phyloP scores from a whole-genome alignment of 768 basidiomycete genomes.

The Harrya chromipes region DNA sequence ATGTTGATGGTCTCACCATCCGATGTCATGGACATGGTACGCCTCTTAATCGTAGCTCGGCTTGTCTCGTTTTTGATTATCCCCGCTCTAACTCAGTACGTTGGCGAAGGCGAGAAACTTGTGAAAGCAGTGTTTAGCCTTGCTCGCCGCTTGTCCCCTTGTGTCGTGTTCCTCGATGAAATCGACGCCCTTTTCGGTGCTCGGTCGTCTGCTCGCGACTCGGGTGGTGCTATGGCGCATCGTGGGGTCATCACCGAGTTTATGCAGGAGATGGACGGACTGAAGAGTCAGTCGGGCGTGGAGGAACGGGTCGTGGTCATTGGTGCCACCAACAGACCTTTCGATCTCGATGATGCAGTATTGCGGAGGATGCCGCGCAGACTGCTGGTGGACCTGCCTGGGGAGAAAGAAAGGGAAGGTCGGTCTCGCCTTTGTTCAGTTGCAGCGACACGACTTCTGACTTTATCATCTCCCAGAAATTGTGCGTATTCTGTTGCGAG shows the following conservation, averaged over 20 bases:
- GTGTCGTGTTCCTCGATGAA: slow-evolving; percentile 93
- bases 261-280: slow-evolving; percentile 96
- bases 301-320: slow-evolving; percentile 87
- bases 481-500: slow-evolving; percentile 79
- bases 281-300: slow-evolving; percentile 53
- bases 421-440: slow-evolving; percentile 16
- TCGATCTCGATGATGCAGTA: slow-evolving; percentile 90
- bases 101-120: slow-evolving; percentile 86
- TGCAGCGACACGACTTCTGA: slow-evolving; percentile 2
- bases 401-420: slow-evolving; percentile 84
- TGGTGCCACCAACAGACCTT: slow-evolving; percentile 91
- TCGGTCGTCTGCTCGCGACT: slow-evolving; percentile 70
- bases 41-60: slow-evolving; percentile 14
- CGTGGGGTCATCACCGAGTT: slow-evolving; percentile 88
- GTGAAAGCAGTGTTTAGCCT: slow-evolving; percentile 87
- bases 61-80: not conserved
- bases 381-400: slow-evolving; percentile 85
- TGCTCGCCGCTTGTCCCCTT: slow-evolving; percentile 82
- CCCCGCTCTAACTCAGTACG: slow-evolving; percentile 50
- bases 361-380: slow-evolving; percentile 84
- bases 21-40: slow-evolving; percentile 94
- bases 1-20: slow-evolving; percentile 91
- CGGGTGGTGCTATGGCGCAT: slow-evolving; percentile 79
- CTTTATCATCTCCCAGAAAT: slow-evolving; percentile 54
- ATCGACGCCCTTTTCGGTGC: slow-evolving; percentile 92